Base-by-base conservation (phyloP, 2,329 filamentous ascomycete species). In the Colletotrichum camelliae region DNA sequence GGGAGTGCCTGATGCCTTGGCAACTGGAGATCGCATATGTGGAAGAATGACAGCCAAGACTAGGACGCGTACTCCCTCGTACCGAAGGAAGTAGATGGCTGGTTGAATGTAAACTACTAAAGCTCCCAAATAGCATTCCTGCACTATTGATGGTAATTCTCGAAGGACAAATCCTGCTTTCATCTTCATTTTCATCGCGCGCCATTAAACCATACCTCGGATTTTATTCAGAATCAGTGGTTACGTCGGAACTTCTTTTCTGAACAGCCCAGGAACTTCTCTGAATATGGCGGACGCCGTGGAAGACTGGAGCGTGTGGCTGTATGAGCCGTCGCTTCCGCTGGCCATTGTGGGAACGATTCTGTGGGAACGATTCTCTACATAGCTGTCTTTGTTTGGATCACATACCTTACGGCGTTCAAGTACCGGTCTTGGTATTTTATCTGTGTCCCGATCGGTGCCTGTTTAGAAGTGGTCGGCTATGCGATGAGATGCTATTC, bases 361-460 rank as follows among this genome's bases (percentile, higher is more conserved):
- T 58, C 77, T 88, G 75, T 87, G 7, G 87, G 86, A 67, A 82
- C 85, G 2, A 77, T 86, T 58, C 77, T 88, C 18, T 88, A 88
- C 76, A 71, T 84, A 55, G 71, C 87, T 37, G 80, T 87, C 1
- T 83, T 85, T 64, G 16, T 83, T 39, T 80, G 81, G 77, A 83
- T 87, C 35, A 76, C 81, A 5, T 87, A 86, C 77, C 81, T 85
- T 55, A 88, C 85, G n/a, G 70, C 86, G 52, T 78, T 87, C 77
- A 83, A 82, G 39, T 84, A 88, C 64, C 81, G 84, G 18, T 83
- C 84, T 3, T 85, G 83, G 79, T 88, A 84, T 80, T 89, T 89
- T 76, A 80, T 85, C 43, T 84, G 80, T 13, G 83, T 88, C 0
- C 83, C 86, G 4, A 80, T 89, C 60, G 87, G 86, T 9, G 84